These are phyloP conservation scores for Penicillium verhagenii DNA, from an alignment of 495 filamentous ascomycete genomes.

Conservation along the genomic window DNA sequence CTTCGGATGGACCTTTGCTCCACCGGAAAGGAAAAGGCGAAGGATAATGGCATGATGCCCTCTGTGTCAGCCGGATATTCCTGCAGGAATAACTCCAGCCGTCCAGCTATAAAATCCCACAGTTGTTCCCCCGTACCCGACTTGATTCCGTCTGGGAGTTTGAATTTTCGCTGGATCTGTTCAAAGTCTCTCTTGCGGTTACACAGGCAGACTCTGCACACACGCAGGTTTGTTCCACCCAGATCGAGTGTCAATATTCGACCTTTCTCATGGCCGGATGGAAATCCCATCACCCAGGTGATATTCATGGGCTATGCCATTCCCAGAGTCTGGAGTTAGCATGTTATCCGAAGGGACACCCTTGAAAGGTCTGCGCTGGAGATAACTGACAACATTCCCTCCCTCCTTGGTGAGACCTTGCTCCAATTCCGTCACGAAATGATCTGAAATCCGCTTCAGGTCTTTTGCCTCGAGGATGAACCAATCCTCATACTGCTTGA, in stretches of 20 bases:
- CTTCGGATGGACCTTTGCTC: conserved; percentile 86
- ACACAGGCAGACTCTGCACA: conserved; percentile 83
- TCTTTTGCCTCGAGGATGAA: conserved; percentile 71
- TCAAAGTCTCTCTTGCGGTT: conserved; percentile 85
- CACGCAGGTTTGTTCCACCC: conserved; percentile 92
- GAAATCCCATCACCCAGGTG: conserved; percentile 89
- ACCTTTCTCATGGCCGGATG: conserved; percentile 81
- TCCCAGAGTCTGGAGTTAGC: not conserved
- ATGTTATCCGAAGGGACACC: not conserved
- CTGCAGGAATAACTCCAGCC: conserved; percentile 78
- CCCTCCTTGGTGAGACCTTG: conserved; percentile 81
- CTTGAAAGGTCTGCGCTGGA: not conserved
- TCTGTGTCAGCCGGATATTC: conserved; percentile 56
- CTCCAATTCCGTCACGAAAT: conserved; percentile 77
- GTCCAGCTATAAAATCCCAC: conserved; percentile 92
- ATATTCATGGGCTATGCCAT: conserved; percentile 85
- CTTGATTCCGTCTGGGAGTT: conserved; percentile 85
- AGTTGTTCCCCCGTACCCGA: conserved; percentile 75
- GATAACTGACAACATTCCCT: conserved; percentile 73
- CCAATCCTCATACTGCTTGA: conserved; percentile 70
- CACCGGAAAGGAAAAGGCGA: conserved; percentile 94
- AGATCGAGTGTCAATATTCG: conserved; percentile 87
- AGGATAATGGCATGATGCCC: conserved; percentile 69
- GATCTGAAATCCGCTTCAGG: conserved; percentile 81
- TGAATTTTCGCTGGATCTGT: conserved; percentile 89